phyloP scores from a whole-genome alignment of 176 grass and related monocot species.

The Eleusine coracana region DNA sequence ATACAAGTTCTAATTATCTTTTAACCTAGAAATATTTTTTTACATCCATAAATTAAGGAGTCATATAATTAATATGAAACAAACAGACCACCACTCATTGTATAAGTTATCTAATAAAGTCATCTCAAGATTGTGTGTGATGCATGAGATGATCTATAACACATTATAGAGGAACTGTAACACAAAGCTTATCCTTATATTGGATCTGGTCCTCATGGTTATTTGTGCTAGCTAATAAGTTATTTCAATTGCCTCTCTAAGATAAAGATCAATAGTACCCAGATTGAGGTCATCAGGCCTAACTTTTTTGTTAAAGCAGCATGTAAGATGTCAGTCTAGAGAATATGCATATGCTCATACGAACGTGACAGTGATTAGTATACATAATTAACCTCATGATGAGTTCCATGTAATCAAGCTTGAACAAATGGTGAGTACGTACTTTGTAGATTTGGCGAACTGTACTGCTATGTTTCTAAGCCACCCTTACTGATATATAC shows the following conservation, averaged over 20 bases:
- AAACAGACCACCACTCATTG: no score
- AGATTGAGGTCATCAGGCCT: not conserved
- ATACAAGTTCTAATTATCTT: no score
- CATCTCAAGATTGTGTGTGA: no score
- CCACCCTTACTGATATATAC: not conserved
- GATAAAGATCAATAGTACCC: not conserved
- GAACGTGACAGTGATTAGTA: constrained; percentile 22
- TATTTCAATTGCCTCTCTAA: not conserved
- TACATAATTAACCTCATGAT: not conserved
- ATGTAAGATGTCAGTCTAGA: constrained; percentile 26
- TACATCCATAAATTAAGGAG: no score
- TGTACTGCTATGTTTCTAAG: not conserved
- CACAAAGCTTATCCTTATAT: no score
- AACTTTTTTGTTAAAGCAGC: constrained; percentile 11
- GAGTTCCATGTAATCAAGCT: constrained; percentile 30
- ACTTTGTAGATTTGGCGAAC: not conserved
- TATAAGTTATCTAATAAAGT: no score
- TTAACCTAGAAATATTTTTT: no score
- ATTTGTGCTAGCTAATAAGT: constrained; percentile 10
- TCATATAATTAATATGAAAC: no score
- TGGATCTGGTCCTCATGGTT: constrained; percentile 27
- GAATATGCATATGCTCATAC: not conserved
- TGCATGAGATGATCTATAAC: no score
- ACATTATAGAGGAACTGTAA: no score
- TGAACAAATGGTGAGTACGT: not conserved